These are phyloP conservation scores for Aurifilum marmelostoma DNA, from an alignment of 2,329 filamentous ascomycete genomes.

Conservation along the genomic window DNA sequence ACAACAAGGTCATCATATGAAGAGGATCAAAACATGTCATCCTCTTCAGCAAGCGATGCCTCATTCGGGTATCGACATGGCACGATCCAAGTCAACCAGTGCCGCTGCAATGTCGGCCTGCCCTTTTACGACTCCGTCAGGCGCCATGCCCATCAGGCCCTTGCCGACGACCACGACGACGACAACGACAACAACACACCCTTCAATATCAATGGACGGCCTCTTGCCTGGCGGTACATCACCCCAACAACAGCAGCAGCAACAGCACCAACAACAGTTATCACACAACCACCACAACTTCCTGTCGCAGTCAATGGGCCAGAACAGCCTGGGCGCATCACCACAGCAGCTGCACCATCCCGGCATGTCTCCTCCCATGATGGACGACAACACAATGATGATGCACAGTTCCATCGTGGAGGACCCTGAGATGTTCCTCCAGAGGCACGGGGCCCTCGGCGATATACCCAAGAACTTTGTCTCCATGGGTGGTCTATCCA, in stretches of 20 bases:
- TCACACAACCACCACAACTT: conserved; percentile 28
- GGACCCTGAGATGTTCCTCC: conserved; percentile 32
- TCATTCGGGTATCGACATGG: conserved; percentile 44
- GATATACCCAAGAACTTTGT: conserved; percentile 2
- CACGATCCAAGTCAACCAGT: conserved; percentile 47
- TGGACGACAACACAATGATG: conserved; percentile 29
- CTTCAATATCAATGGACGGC: conserved; percentile 22
- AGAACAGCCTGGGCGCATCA: conserved; percentile 4
- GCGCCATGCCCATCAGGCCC: conserved; percentile 41
- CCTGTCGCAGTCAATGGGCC: conserved; percentile 24
- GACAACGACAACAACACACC: conserved; percentile 32
- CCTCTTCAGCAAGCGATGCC: conserved; percentile 33
- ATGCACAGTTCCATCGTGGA: conserved; percentile 30
- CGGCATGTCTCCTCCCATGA: conserved; percentile 10
- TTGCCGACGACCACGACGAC: too few relatives aligned
- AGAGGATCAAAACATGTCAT: conserved; percentile 38
- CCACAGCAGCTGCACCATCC: background rate
- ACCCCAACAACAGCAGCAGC: conserved; percentile 25
- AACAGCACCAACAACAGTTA: conserved; percentile 20
- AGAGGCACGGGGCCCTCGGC: conserved; percentile 22
- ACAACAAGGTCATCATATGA: conserved; percentile 30
- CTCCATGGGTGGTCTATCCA: conserved; percentile 7
- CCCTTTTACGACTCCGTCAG: conserved; percentile 40
- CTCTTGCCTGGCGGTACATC: conserved; percentile 27
- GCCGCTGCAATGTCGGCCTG: conserved; percentile 40